Percentiles rank a stretch among this genome's conserved stretches.
phyloP scores from a whole-genome alignment of 148 eudicot genomes.

The Rhododendron mucronatum region DNA sequence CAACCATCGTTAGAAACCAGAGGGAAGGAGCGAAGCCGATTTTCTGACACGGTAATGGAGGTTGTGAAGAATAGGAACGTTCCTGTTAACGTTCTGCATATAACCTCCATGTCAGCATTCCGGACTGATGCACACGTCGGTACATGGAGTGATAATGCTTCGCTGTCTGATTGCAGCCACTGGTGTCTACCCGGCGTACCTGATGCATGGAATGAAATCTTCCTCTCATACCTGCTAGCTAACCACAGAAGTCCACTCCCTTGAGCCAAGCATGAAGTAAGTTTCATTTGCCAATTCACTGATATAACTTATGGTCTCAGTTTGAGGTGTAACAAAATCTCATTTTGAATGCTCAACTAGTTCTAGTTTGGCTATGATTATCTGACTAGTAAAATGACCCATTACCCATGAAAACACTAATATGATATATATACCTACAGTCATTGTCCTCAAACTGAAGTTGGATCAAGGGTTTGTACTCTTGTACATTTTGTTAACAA shows the following conservation, averaged over 20 bases:
- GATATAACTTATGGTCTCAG: neutral
- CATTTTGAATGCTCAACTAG: neutral
- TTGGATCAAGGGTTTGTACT: neutral
- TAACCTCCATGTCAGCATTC: constrained; percentile 57
- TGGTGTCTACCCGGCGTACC: constrained; percentile 84
- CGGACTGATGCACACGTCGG: constrained; percentile 75
- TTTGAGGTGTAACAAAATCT: neutral
- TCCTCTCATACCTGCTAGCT: constrained; percentile 40
- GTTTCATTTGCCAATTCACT: neutral
- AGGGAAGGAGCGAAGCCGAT: constrained; percentile 32
- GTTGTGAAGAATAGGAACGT: constrained; percentile 37
- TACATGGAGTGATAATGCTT: constrained; percentile 49
- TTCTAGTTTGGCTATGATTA: neutral
- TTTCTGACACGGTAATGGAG: constrained; percentile 37
- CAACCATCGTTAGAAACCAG: constrained; percentile 36
- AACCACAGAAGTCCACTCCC: constrained; percentile 14
- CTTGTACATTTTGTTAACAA: neutral
- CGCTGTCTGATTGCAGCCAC: constrained; percentile 66
- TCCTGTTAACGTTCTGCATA: constrained; percentile 50
- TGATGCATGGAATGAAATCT: constrained; percentile 65
- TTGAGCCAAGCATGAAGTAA: constrained; percentile 16
- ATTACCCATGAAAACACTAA: neutral
- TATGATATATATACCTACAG: neutral
- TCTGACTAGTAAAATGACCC: neutral
- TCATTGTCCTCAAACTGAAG: neutral